Conservation (phyloP, 1,284 basidiomycete species). For the Malassezia psittaci region DNA sequence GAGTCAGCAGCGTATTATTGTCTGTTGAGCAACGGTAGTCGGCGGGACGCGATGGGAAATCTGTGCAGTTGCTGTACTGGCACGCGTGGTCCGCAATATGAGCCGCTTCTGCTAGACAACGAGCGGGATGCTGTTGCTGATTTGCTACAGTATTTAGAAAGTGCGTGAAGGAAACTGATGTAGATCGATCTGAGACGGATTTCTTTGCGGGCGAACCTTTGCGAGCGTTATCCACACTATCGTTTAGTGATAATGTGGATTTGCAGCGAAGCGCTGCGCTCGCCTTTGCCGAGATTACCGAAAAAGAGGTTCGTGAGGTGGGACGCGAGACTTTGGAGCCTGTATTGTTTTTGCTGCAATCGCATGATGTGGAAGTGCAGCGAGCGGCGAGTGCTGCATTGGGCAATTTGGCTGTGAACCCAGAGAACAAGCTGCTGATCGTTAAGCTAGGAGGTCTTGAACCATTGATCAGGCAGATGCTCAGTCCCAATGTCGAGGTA, state of each 20-base stretch:
- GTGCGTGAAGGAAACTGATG: conserved; percentile 54
- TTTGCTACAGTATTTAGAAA: conserved; percentile 91
- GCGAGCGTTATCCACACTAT: conserved; percentile 85
- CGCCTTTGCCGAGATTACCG: conserved; percentile 98
- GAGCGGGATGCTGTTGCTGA: conserved; percentile 98
- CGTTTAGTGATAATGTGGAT: conserved; percentile 98
- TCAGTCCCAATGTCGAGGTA: conserved; percentile 96
- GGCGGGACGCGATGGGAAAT: conserved; percentile 31
- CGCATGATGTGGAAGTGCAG: conserved; percentile 97
- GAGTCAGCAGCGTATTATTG: background rate
- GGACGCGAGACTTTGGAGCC: conserved; percentile 95
- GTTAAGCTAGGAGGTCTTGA: conserved; percentile 96
- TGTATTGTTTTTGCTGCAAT: conserved; percentile 90
- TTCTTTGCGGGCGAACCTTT: conserved; percentile 60
- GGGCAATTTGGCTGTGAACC: conserved; percentile 95
- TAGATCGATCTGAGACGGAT: conserved; percentile 47
- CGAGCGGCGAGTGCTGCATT: conserved; percentile 95
- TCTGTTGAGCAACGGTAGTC: background rate
- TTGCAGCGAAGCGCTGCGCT: conserved; percentile 93
- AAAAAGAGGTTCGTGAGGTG: conserved; percentile 96
- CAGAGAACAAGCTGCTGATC: conserved; percentile 97
- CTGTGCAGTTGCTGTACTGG: conserved; percentile 37
- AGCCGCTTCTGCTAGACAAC: conserved; percentile 89
- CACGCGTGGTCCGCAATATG: conserved; percentile 49
- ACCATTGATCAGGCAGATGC: conserved; percentile 96